Base-by-base conservation (phyloP, 2,329 filamentous ascomycete genomes). In the Scolecobasidium constrictum region DNA sequence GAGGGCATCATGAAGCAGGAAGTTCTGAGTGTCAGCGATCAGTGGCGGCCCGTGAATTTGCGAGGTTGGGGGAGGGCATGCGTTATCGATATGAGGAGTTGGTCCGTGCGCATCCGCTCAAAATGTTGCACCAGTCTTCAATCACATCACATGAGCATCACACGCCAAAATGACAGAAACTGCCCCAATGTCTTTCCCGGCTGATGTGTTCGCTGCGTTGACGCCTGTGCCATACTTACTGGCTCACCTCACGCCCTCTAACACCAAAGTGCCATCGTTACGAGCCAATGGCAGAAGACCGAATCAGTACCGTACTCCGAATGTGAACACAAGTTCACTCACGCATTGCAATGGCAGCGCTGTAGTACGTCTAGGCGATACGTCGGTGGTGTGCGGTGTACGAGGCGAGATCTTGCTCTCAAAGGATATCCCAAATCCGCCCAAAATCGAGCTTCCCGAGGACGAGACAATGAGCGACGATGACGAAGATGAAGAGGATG, bases 341-440 rank as follows among this genome's bases (percentile, higher is more conserved):
- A 85, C 86, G 1, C 87, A 98, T 60, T 83, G 86, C 44, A 81
- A 94, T 57, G 92, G 92, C 40, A 93, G 86, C 53, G 83, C 90
- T 1, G 81, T 96, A 0, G 83, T 96, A 39, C 78, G 92, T 26
- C 70, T 84, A 40, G 92, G 92, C 37, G 86, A 93, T 60, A 96
- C 90, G 1, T 87, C 86, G 1, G 86, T 88, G n/a, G 88, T 98
- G 28, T 95, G 88, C 58, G 92, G 90, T 45, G 78, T 98, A 16
- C 78, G 90, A 35, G 88, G 74, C 41, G 92, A 98, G 64, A 80
- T 94, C 5, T 69, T 98, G 19, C 71, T 80, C 38, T 80, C 83
- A 3, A 72, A 75, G 39, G 78, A 86, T 57, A 85, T 93, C 46
- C 80, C 81, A 38, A 78, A 77, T 52, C 82, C 76, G 46, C 60